Evolutionary conservation across 805 yeast species (phyloP), one percentile per base, ranked within the genome.

Genomic region (Candida sakaeoensis): DNA sequence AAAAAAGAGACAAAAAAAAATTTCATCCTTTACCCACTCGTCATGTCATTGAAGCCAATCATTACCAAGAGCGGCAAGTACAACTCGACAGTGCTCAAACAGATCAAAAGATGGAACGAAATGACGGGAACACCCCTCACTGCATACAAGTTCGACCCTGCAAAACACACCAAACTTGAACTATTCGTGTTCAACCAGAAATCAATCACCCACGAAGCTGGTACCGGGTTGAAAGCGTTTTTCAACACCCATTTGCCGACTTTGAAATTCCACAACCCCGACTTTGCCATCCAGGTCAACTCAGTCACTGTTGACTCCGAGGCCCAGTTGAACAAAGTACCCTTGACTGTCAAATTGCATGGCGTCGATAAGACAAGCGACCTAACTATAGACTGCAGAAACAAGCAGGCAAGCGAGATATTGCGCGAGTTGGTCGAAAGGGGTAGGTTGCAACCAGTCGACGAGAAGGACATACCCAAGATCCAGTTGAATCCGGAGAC

Each of bases 221-320:
- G 82, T 50, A 69, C 74, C 63, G 90, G 90, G 2, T 75, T 85
- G 41, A 77, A 81, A 51, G 74, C 75, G 48, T 86, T 89, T 61
- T 85, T 95, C 93, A 77, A 76, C 50, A 64, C 70, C 37, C 75
- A 79, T 61, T 66, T 89, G 42, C 95, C 93, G 18, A 79, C 89
- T 5, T 70, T 89, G 46, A 81, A 79, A 57, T 89, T 85, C 60
- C 90, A 87, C 65, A 89, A 89, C 59, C 90, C 91, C n/a, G 64
- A 67, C 32, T 54, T 85, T 19, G 73, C 77, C 17, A 78, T 87
- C 41, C 69, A 72, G 17, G 82, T 87, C 25, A 64, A 73, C 10
- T 69, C 89, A 49, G 69, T 84, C 32, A 64, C 68, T 33, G 64
- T 60, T 44, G 55, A 43, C 3, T 65, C 61, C 36, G 74, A 72